Base-by-base conservation (phyloP, 1,284 basidiomycete species). In the Malassezia yamatoensis region DNA sequence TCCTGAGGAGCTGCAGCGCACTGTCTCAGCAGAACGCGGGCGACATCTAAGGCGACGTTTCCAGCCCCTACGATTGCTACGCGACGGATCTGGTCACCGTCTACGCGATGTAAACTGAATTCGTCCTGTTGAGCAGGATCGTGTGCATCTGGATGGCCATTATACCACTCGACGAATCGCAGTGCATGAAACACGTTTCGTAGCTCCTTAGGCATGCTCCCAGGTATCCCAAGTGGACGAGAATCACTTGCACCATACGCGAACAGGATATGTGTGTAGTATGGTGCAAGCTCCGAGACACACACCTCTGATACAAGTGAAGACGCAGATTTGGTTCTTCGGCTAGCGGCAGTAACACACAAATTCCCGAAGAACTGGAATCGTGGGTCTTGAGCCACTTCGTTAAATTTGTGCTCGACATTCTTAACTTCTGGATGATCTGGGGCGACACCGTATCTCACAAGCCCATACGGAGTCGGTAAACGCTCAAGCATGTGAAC, bases 341-440 rank as follows among this genome's bases (percentile, higher is more conserved):
- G 37, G 24, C 16, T 45, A 13, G 9, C 37, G n/a, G 34, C 33
- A 0, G 81, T 82, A 45, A 96, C 77, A 54, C 87, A 83, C 40
- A 94, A 85, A 68, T 96, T 96, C 44, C 94, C 94, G 72, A 93
- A 93, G 78, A 91, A 74, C 10, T 62, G 56, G 40, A 74, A 54
- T 20, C 70, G 57, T 1, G 68, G 60, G 45, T 73, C 69, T 5
- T 58, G 53, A 1, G 66, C 64, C 20, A 72, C 65, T 84, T 40
- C 29, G 7, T 90, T 88, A 65, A 98, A 99, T 76, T 94, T 96
- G 78, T 94, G 83, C 42, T 87, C 89, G 76, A 91, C 96, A 75
- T 99, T 99, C 90, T 96, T 98, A 71, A 98, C 93, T 78, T 98
- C 93, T 1, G 93, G 90, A 76, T 99, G 94, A 77, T 98, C 94